Evolutionary conservation across 768 basidiomycete species (phyloP).

Genomic region (Naematelia aurantialba): DNA sequence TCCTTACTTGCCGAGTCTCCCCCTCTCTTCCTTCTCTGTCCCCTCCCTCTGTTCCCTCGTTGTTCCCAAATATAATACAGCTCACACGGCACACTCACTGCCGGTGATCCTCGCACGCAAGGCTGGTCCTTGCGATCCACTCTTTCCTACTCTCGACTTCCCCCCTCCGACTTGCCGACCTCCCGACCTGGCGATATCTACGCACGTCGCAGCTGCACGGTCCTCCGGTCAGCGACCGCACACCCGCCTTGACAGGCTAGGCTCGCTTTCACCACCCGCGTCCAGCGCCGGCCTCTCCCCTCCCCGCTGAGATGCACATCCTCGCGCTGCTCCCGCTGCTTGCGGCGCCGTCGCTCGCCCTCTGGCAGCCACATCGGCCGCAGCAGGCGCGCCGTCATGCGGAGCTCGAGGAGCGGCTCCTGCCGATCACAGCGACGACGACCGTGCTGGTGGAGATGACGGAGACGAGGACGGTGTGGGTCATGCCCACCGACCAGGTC

Average conservation of each 20-base stretch:
- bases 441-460: constrained; percentile 43
- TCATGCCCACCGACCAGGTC: constrained; percentile 36
- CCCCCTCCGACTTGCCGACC: too few relatives aligned
- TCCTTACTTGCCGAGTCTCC: background rate
- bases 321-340: background rate
- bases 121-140: background rate
- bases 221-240: too few relatives aligned
- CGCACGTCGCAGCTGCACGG: too few relatives aligned
- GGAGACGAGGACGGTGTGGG: constrained; percentile 40
- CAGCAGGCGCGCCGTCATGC: background rate
- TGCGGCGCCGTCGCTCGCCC: background rate
- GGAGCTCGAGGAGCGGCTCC: constrained; percentile 34
- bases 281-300: too few relatives aligned
- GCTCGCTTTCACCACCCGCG: too few relatives aligned
- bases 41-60: background rate
- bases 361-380: background rate
- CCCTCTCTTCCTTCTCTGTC: background rate
- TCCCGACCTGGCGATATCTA: too few relatives aligned
- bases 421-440: constrained; percentile 49
- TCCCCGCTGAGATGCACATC: background rate
- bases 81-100: background rate
- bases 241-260: too few relatives aligned
- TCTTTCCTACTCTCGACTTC: background rate
- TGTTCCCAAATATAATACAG: background rate
- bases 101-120: background rate